A percentile compares a stretch with the other conserved stretches of the same genome.
These are phyloP conservation scores for Tylopilus cervinicoccineus DNA, from an alignment of 768 basidiomycete species.

Conservation along the genomic window DNA sequence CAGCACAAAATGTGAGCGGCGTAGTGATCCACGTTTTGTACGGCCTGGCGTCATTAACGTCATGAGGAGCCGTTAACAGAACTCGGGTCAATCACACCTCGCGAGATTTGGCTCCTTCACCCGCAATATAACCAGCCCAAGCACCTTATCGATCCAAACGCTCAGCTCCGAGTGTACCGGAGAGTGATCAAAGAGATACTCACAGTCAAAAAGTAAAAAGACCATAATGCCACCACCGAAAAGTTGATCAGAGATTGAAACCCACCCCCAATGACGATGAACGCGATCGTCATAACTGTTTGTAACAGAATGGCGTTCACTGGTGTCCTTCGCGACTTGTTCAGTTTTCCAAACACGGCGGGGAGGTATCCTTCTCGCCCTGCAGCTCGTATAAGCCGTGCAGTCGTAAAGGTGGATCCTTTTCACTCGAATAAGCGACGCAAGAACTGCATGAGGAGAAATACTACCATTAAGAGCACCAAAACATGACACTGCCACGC, in stretches of 20 bases:
- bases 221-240: conserved; percentile 83
- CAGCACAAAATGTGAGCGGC: conserved; percentile 84
- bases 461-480: conserved; percentile 82
- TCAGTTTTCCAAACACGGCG: conserved; percentile 72
- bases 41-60: conserved; percentile 48
- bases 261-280: conserved; percentile 84
- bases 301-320: conserved; percentile 85
- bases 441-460: neutral
- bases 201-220: conserved; percentile 83
- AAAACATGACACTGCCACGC: conserved; percentile 94
- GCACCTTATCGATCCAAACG: conserved; percentile 46
- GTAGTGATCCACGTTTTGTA: conserved; percentile 92
- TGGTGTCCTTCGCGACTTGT: conserved; percentile 76
- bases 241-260: conserved; percentile 89
- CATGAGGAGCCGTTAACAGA: neutral
- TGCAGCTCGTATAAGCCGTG: conserved; percentile 86
- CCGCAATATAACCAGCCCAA: conserved; percentile 84
- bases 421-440: conserved; percentile 7
- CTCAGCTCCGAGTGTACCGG: neutral
- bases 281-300: conserved; percentile 65
- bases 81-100: conserved; percentile 41
- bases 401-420: conserved; percentile 71
- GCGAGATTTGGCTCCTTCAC: conserved; percentile 88
- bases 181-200: conserved; percentile 24
- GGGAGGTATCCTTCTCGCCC: conserved; percentile 88